Percentiles rank a stretch among this genome's conserved stretches.
These are phyloP conservation scores for Tylopilus rubrobrunneus DNA, from an alignment of 768 basidiomycete species.

Conservation along the genomic window DNA sequence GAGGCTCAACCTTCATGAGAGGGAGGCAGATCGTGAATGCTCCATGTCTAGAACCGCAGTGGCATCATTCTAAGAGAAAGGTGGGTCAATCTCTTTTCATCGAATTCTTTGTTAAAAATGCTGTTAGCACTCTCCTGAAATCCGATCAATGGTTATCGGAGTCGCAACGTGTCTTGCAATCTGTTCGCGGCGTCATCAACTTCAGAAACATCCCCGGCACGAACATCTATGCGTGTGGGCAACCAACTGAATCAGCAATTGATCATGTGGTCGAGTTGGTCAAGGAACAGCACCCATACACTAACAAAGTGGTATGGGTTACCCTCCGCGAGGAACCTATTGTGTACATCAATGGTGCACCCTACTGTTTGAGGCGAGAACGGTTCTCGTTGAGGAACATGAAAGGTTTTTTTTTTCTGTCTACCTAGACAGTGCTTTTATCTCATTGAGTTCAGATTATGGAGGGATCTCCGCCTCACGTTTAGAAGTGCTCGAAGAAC, in stretches of 20 bases:
- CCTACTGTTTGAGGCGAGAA: constrained; percentile 86
- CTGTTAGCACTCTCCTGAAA: constrained; percentile 73
- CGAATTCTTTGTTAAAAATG: constrained; percentile 1
- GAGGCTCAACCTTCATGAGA: constrained; percentile 8
- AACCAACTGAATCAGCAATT: constrained; percentile 85
- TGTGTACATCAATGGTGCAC: constrained; percentile 88
- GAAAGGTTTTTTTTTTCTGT: constrained; percentile 54
- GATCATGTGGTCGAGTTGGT: constrained; percentile 70
- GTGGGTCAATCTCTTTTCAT: constrained; percentile 37
- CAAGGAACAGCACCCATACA: constrained; percentile 53
- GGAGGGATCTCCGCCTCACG: constrained; percentile 91
- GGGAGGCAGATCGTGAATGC: neutral
- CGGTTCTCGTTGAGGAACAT: constrained; percentile 88
- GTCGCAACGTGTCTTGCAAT: constrained; percentile 59
- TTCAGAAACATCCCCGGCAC: constrained; percentile 82
- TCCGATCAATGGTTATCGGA: constrained; percentile 89
- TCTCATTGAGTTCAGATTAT: constrained; percentile 56
- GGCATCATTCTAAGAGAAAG: constrained; percentile 93
- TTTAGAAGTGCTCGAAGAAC: constrained; percentile 85
- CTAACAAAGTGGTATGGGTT: constrained; percentile 78
- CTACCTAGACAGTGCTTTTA: neutral
- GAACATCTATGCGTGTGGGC: constrained; percentile 88
- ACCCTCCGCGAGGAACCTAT: constrained; percentile 91
- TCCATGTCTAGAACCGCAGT: constrained; percentile 67
- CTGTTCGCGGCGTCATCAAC: constrained; percentile 90